phyloP scores from a whole-genome alignment of 164 flowering plant genomes.

The Sedum album region DNA sequence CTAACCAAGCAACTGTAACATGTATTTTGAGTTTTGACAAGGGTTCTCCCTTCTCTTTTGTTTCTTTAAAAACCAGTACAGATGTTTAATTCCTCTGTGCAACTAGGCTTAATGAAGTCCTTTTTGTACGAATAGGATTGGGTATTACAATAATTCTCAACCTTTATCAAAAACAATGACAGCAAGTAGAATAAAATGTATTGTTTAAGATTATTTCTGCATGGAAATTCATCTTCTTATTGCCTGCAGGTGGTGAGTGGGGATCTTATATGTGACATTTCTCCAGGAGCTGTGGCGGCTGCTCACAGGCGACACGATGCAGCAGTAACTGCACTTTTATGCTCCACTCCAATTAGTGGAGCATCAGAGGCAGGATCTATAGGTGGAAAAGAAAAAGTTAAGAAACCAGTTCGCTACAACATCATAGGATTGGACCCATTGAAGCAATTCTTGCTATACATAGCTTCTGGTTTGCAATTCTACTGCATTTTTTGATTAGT shows the following conservation, averaged over 20 bases:
- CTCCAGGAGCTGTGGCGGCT: constrained; percentile 96
- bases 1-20: neutral
- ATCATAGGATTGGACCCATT: constrained; percentile 77
- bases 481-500: neutral
- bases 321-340: constrained; percentile 74
- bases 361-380: constrained; percentile 71
- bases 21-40: neutral
- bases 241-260: constrained; percentile 89
- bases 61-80: neutral
- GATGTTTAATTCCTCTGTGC: neutral
- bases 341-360: constrained; percentile 78
- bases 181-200: neutral
- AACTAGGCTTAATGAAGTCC: neutral
- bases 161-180: too few species aligned
- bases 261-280: constrained; percentile 90
- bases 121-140: neutral
- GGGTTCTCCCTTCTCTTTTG: neutral
- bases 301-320: constrained; percentile 95
- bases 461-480: constrained; percentile 66
- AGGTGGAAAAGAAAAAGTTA: constrained; percentile 86
- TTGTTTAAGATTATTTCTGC: constrained; percentile 9
- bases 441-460: constrained; percentile 62
- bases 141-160: neutral
- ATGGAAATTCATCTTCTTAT: constrained; percentile 3
- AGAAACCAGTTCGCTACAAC: constrained; percentile 60